Conservation (phyloP, 345 rosid genomes). For the Anacardium occidentale region DNA sequence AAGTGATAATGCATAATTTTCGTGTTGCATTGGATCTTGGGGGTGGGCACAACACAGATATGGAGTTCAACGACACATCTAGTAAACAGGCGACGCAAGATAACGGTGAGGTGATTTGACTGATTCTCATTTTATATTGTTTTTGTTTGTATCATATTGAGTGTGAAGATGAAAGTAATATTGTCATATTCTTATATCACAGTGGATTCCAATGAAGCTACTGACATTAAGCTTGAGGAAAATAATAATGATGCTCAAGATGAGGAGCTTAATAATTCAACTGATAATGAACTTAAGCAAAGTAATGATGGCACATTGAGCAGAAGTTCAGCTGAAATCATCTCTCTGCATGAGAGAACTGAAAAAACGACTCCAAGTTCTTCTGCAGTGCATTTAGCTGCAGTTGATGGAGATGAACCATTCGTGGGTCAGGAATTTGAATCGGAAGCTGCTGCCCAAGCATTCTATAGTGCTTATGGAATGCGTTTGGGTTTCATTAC, state of each 20-base stretch:
- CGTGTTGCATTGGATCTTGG: conserved; percentile 20
- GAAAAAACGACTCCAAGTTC: conserved; percentile 2
- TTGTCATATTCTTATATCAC: not conserved
- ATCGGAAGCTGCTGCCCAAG: conserved; percentile 24
- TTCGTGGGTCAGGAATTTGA: conserved; percentile 29
- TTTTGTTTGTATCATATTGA: not conserved
- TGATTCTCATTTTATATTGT: not conserved
- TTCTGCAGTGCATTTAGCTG: conserved; percentile 7
- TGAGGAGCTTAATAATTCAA: not conserved
- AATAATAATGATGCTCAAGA: not conserved
- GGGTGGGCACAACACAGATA: not conserved
- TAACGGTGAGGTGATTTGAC: not conserved
- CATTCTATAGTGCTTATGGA: conserved; percentile 25
- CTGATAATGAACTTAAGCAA: conserved; percentile 9
- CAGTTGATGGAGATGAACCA: conserved; percentile 17
- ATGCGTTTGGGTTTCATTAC: conserved; percentile 25
- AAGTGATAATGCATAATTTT: not conserved
- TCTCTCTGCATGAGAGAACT: not conserved
- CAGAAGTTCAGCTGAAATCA: conserved; percentile 18
- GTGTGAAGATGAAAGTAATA: not conserved
- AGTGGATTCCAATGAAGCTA: conserved; percentile 15
- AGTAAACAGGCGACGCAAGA: not conserved
- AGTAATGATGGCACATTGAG: conserved; percentile 2
- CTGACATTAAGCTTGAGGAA: conserved; percentile 3
- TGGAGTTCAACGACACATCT: not conserved